Evolutionary conservation across 2,329 filamentous ascomycete species (phyloP), one percentile per base, ranked within the genome.

Genomic region (Fusarium fujikuroi): DNA sequence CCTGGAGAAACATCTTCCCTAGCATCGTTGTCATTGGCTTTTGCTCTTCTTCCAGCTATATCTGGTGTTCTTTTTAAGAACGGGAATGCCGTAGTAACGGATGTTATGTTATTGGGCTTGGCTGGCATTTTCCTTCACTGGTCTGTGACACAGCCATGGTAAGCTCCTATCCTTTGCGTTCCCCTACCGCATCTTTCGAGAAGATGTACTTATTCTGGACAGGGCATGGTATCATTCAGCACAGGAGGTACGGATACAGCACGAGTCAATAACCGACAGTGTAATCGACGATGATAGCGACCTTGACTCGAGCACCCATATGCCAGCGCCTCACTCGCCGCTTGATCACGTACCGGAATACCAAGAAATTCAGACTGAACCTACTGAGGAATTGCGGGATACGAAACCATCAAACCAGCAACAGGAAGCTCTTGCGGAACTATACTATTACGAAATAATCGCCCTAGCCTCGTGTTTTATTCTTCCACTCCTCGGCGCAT

Each of bases 141-240:
- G 94, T 95, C 93, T 54, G 92, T 98, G 47, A 92, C 94, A 63
- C 86, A 96, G 74, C 95, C 95, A 76, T 98, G 95, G 95, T 95
- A 85, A 80, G 88, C 71, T 57, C 43, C 19, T 23, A 30, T 36
- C 16, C 14, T 50, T 42, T 28, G 10, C 42, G 32, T 58, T 32
- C 16, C 19, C 23, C 36, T 23, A 21, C 12, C 9, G 25, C 30
- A 10, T 37, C 5, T 32, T 30, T 21, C 19, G 42, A 42, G 18
- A 44, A 49, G 19, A 46, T 34, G 44, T 63, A 32, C 72, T 75
- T 23, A 75, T 43, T 32, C 36, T 28, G 47, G 50, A 36, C 56
- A 79, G 75, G 76, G 54, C 61, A 60, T 95, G 92, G 92, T 95
- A 95, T 81, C 87, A 89, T 74, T 90, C 91, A 5, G 91, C 92